Evolutionary conservation across 1,284 basidiomycete genomes (phyloP).

Genomic region (Ustilago sp.): DNA sequence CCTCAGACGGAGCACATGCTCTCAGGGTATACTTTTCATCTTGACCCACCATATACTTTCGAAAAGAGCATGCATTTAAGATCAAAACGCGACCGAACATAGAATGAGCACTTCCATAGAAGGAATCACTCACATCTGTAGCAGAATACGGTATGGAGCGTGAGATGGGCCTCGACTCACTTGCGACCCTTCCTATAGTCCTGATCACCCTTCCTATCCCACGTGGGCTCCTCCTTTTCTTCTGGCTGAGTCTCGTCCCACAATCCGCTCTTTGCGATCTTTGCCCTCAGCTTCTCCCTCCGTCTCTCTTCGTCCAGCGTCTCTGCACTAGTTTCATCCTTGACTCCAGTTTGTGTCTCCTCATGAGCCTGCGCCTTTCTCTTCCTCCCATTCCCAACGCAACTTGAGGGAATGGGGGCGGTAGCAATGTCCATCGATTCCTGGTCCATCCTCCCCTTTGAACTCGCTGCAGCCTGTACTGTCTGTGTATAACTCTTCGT

Average conservation of each 20-base stretch:
- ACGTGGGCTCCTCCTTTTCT: conserved; percentile 59
- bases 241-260: conserved; percentile 66
- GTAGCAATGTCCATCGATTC: conserved; percentile 47
- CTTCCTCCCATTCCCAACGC: conserved; percentile 28
- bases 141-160: not conserved
- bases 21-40: no score
- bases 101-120: no score
- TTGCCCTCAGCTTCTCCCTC: conserved; percentile 32
- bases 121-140: not conserved
- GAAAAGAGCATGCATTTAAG: no score
- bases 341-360: conserved; percentile 10
- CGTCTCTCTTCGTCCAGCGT: conserved; percentile 34
- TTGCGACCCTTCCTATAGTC: conserved; percentile 56
- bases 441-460: conserved; percentile 4
- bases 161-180: conserved; percentile 5
- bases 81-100: no score
- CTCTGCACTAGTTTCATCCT: not conserved
- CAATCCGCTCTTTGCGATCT: conserved; percentile 47
- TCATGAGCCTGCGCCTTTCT: conserved; percentile 31
- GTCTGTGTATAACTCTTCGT: conserved; percentile 6
- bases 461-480: conserved; percentile 4
- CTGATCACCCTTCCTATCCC: conserved; percentile 59
- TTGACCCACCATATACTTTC: no score
- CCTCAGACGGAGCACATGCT: no score
- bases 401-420: conserved; percentile 31